These are phyloP conservation scores for Boletus rubroflammeus DNA, from an alignment of 768 basidiomycete genomes.

Conservation along the genomic window DNA sequence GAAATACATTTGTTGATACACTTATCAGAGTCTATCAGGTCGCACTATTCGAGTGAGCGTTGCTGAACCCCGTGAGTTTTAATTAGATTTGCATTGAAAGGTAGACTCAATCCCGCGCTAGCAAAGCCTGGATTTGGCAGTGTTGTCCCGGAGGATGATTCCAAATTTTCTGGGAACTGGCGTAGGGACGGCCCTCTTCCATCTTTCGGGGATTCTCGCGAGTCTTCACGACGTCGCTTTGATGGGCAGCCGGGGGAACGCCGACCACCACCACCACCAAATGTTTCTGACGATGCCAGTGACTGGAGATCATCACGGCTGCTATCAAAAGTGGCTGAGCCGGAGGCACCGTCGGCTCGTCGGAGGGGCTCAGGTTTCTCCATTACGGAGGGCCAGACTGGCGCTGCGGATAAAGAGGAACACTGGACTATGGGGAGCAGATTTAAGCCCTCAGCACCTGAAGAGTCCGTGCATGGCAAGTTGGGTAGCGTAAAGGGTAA, in stretches of 20 bases:
- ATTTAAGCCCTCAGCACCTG: constrained; percentile 55
- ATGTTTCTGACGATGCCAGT: constrained; percentile 54
- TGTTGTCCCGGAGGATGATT: constrained; percentile 55
- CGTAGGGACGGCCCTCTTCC: constrained; percentile 84
- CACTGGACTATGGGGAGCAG: constrained; percentile 72
- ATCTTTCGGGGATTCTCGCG: constrained; percentile 56
- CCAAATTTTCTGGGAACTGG: constrained; percentile 85
- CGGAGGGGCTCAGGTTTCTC: constrained; percentile 59
- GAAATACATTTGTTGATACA: neutral
- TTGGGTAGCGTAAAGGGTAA: constrained; percentile 49
- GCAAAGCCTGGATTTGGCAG: constrained; percentile 64
- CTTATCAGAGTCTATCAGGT: constrained; percentile 61
- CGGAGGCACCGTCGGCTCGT: constrained; percentile 45
- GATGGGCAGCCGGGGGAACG: constrained; percentile 50
- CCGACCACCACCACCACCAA: constrained; percentile 41
- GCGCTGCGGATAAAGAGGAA: constrained; percentile 75
- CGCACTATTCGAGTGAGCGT: constrained; percentile 87
- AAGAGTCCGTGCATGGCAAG: constrained; percentile 36
- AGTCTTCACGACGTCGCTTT: constrained; percentile 61
- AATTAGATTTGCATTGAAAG: neutral
- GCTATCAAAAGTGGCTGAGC: constrained; percentile 39
- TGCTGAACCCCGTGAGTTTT: constrained; percentile 86
- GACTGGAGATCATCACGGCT: constrained; percentile 71
- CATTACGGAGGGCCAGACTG: constrained; percentile 38
- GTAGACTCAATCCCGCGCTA: constrained; percentile 30